Conservation (phyloP, 805 yeast species). For the Pichia californica region DNA sequence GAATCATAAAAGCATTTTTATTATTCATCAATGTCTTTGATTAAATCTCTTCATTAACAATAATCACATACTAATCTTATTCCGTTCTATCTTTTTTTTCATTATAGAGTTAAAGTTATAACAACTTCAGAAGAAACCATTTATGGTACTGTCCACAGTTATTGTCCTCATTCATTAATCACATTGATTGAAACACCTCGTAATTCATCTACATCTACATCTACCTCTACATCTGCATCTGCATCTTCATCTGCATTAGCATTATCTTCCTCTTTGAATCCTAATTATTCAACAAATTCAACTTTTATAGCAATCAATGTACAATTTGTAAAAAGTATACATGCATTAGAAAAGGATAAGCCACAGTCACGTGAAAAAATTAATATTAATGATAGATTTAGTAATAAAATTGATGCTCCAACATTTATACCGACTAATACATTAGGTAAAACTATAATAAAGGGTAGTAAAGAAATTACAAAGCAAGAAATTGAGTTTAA, state of each 20-base stretch:
- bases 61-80: no score
- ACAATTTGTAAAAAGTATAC: conserved; percentile 49
- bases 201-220: neutral
- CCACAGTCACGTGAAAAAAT: conserved; percentile 15
- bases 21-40: no score
- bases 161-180: conserved; percentile 43
- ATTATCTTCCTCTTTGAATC: no score
- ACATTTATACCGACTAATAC: conserved; percentile 14
- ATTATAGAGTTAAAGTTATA: conserved; percentile 48
- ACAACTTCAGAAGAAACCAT: conserved; percentile 41
- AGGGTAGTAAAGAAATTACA: conserved; percentile 14
- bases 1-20: no score
- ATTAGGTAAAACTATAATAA: conserved; percentile 16
- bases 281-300: conserved; percentile 3
- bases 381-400: conserved; percentile 20
- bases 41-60: no score
- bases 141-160: conserved; percentile 60
- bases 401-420: conserved; percentile 17
- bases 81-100: neutral
- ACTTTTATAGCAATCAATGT: conserved; percentile 49
- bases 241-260: no score
- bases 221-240: neutral
- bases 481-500: conserved; percentile 20
- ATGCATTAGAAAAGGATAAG: conserved; percentile 36
- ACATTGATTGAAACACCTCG: conserved; percentile 8